phyloP scores from a whole-genome alignment of 163 green algal species.

The Chlamydomonas reinhardtii region DNA sequence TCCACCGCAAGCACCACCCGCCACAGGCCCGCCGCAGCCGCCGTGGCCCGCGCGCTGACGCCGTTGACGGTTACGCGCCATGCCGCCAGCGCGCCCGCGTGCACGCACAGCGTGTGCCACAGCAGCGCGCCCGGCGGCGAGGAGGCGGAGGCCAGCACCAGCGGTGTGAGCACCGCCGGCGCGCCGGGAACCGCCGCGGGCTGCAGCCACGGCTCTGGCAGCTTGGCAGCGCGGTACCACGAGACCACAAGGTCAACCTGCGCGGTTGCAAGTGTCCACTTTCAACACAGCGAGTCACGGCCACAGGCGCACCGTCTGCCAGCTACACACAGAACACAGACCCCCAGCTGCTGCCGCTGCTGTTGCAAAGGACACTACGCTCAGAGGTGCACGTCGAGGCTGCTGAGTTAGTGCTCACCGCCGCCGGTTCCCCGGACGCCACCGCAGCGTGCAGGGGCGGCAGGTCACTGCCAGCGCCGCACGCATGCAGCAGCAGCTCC shows the following conservation, averaged over 20 bases:
- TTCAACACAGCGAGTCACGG: too few species aligned
- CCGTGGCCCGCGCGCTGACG: slow-evolving; percentile 8
- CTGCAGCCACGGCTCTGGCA: slow-evolving; percentile 44
- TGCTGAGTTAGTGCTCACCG: not conserved
- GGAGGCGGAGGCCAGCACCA: slow-evolving; percentile 1
- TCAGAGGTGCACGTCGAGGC: too few species aligned
- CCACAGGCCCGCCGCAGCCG: slow-evolving; percentile 11
- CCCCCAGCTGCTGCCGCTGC: too few species aligned
- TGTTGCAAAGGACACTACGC: too few species aligned
- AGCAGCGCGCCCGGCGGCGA: slow-evolving; percentile 5
- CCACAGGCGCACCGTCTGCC: too few species aligned
- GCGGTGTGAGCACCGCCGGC: slow-evolving; percentile 18
- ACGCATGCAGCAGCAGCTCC: slow-evolving; percentile 35
- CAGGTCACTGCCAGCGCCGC: not conserved
- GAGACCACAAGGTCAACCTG: slow-evolving; percentile 28
- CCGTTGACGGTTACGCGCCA: slow-evolving; percentile 20
- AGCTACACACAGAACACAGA: too few species aligned
- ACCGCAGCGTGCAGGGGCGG: slow-evolving; percentile 27
- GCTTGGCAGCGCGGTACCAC: slow-evolving; percentile 8
- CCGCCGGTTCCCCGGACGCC: not conserved
- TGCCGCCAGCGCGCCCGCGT: not conserved
- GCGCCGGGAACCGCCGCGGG: not conserved
- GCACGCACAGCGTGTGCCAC: slow-evolving; percentile 19
- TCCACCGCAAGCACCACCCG: not conserved
- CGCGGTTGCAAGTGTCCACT: too few species aligned